phyloP scores from a whole-genome alignment of 1,284 basidiomycete species.

The Sanghuangporus baumii region DNA sequence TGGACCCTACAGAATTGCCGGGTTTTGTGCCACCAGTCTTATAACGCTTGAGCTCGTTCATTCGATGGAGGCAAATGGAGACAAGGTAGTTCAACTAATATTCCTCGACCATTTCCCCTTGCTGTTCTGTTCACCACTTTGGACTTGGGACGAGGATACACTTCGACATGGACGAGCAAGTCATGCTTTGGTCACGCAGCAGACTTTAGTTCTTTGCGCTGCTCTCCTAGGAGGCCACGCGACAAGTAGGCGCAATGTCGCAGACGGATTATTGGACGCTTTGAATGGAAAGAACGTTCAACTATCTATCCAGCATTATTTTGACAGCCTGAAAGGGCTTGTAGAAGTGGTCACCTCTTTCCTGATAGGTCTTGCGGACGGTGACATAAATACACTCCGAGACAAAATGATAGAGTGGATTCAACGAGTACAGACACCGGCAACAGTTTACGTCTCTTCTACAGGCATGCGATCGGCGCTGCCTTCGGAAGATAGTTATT shows the following conservation, averaged over 20 bases:
- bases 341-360: not conserved
- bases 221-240: not conserved
- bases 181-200: not conserved
- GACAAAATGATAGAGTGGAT: not conserved
- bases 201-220: not conserved
- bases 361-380: not conserved
- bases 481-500: not conserved
- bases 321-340: not conserved
- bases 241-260: not conserved
- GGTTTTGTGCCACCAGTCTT: slow-evolving; percentile 20
- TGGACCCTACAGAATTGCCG: slow-evolving; percentile 23
- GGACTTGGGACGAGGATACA: not conserved
- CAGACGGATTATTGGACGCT: not conserved
- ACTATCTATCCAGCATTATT: not conserved
- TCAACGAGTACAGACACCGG: not conserved
- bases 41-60: slow-evolving; percentile 13
- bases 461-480: not conserved
- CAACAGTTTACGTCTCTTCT: not conserved
- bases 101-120: slow-evolving; percentile 22
- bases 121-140: slow-evolving; percentile 14
- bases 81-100: slow-evolving; percentile 18
- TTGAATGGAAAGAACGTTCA: not conserved
- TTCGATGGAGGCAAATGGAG: slow-evolving; percentile 18
- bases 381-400: not conserved
- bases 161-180: not conserved